Evolutionary conservation across 306 rosid species (phyloP).

Genomic region (Glycine tomentella): DNA sequence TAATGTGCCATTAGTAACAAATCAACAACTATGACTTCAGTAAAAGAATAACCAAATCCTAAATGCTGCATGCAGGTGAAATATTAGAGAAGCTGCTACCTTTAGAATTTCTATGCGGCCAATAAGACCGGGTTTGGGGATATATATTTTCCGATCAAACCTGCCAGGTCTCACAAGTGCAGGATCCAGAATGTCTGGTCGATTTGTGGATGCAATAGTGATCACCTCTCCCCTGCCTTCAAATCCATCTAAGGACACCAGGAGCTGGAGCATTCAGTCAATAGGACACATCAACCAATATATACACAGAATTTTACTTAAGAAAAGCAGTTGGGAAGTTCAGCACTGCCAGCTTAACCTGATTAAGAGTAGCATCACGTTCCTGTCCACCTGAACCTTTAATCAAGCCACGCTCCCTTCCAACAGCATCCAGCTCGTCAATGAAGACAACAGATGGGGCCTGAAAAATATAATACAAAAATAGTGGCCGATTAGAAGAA

Average conservation of each 20-base stretch:
- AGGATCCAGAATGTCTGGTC: conserved; percentile 97
- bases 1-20: conserved; percentile 17
- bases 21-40: conserved; percentile 26
- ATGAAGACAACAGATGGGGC: conserved; percentile 99
- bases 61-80: conserved; percentile 25
- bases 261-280: conserved; percentile 74
- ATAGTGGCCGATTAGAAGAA: conserved; percentile 28
- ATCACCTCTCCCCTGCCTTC: conserved; percentile 99
- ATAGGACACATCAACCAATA: conserved; percentile 49
- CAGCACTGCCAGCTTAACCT: conserved; percentile 58
- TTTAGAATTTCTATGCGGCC: conserved; percentile 93
- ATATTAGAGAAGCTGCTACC: conserved; percentile 51
- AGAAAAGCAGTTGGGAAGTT: conserved; percentile 26
- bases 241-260: conserved; percentile 95
- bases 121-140: conserved; percentile 94
- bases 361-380: conserved; percentile 99
- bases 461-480: conserved; percentile 53
- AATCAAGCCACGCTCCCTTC: conserved; percentile 98
- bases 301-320: conserved; percentile 21
- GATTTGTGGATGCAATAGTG: conserved; percentile 96
- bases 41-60: background rate
- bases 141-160: conserved; percentile 88
- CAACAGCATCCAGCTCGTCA: conserved; percentile 98
- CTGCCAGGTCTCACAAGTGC: conserved; percentile 99
- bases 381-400: conserved; percentile 99